These are phyloP conservation scores for Suhomyces yuchorum DNA, from an alignment of 1,139 yeast genomes.

Conservation along the genomic window DNA sequence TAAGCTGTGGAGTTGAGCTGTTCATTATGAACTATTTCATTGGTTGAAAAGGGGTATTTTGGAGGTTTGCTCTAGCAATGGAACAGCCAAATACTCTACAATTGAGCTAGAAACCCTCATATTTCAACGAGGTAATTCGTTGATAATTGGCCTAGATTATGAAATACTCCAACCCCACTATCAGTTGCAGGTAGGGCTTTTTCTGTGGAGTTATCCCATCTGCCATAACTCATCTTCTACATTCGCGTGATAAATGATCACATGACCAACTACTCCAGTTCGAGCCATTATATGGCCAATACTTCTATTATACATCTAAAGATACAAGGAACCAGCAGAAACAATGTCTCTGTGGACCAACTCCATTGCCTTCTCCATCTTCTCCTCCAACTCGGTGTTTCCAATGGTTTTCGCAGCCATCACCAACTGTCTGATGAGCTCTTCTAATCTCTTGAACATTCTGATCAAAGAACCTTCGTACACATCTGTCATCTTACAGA, in stretches of 20 bases:
- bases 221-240: no score
- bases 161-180: no score
- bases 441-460: slow-evolving; percentile 92
- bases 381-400: slow-evolving; percentile 77
- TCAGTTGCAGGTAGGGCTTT: no score
- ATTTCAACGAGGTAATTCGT: no score
- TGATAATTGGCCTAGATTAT: no score
- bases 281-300: neutral
- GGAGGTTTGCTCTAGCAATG: no score
- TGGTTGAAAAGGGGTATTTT: no score
- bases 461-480: slow-evolving; percentile 96
- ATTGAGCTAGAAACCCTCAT: no score
- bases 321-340: slow-evolving; percentile 90
- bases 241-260: neutral
- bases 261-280: neutral
- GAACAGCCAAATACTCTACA: no score
- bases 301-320: slow-evolving; percentile 32
- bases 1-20: no score
- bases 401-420: slow-evolving; percentile 94
- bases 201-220: no score
- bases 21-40: no score
- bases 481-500: slow-evolving; percentile 98
- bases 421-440: slow-evolving; percentile 84
- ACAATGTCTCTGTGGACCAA: slow-evolving; percentile 95
- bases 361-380: slow-evolving; percentile 84